Evolutionary conservation across 2,329 filamentous ascomycete genomes (phyloP), one percentile per base, ranked within the genome.

Genomic region (Fusarium sp.): DNA sequence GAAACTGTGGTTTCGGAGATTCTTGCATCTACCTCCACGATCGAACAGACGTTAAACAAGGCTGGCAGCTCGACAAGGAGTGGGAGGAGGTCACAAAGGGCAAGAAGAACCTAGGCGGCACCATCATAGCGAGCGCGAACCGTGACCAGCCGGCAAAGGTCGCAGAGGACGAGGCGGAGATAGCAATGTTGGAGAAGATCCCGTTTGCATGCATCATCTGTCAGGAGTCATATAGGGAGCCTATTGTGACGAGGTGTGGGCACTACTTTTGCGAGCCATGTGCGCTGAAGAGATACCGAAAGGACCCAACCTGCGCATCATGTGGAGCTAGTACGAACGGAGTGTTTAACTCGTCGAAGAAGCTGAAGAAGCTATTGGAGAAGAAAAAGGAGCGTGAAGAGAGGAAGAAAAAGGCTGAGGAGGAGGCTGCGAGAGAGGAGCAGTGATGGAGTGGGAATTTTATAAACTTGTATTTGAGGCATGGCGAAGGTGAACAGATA

Each of bases 221-320:
- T 83, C 89, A 90, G 73, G 86, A 88, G 37, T 79, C 89, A 2
- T 97, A 97, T 79, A 91, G 88, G 73, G 85, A 87, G 58, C 95
- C 96, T 0, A 87, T 98, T 14, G 82, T 95, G 23, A 98, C 96
- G 14, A 91, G 93, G 69, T 99, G 96, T 71, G 92, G 93, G 0
- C 96, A 99, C 78, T 98, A 98, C 78, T 98, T 98, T 76, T 99
- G 96, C 77, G 92, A 97, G 78, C 84, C 86, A 2, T 99, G 96
- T 78, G 96, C 96, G 25, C 82, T 98, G 72, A 89, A 92, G 76
- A 82, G 94, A 68, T 98, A 97, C 77, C 86, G 92, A 66, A 96
- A 93, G 76, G 93, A 94, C 72, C 94, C 94, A 6, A 88, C 88
- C 4, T 98, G 96, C 78, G 93, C 92, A 3, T 92, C 91, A 6